Percentiles rank a stretch among this genome's conserved stretches.
phyloP scores from a whole-genome alignment of 1,139 yeast genomes.

The Yamadazyma conglobata region DNA sequence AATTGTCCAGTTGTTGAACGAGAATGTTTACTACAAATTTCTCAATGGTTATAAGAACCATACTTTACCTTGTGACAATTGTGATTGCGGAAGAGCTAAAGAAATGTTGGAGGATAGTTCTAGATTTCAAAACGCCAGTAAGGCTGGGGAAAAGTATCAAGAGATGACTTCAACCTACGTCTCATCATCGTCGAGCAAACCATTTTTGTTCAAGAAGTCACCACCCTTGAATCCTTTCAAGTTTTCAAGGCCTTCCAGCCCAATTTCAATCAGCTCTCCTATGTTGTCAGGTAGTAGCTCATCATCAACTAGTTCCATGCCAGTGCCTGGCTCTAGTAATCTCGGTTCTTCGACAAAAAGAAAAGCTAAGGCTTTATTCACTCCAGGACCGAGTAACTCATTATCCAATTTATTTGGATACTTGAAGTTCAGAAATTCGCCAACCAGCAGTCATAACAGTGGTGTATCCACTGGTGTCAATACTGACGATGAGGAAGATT shows the following conservation, averaged over 20 bases:
- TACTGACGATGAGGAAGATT: conserved; percentile 1
- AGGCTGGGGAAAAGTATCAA: too few relatives aligned
- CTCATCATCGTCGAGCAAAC: too few relatives aligned
- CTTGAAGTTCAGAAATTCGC: conserved; percentile 9
- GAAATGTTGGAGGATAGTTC: too few relatives aligned
- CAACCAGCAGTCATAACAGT: conserved; percentile 1
- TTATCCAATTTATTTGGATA: conserved; percentile 12
- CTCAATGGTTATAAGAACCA: conserved; percentile 10
- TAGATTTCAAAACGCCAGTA: too few relatives aligned
- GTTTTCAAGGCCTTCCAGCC: conserved; percentile 11
- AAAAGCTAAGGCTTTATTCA: conserved; percentile 6
- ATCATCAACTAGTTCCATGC: conserved; percentile 5
- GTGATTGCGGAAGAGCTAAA: conserved; percentile 10
- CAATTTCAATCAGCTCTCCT: conserved; percentile 10
- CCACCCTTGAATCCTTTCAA: conserved; percentile 8
- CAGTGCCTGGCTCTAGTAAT: too few relatives aligned
- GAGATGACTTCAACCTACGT: too few relatives aligned
- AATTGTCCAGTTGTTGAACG: conserved; percentile 41
- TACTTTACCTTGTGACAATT: conserved; percentile 7
- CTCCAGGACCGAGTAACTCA: conserved; percentile 4
- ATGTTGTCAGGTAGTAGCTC: too few relatives aligned
- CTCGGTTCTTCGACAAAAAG: too few relatives aligned
- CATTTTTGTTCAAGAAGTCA: conserved; percentile 8
- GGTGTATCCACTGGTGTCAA: conserved; percentile 1
- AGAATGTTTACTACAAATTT: conserved; percentile 35